Base-by-base conservation (phyloP, 2,329 filamentous ascomycete species). In the Alternaria novae-zelandiae region DNA sequence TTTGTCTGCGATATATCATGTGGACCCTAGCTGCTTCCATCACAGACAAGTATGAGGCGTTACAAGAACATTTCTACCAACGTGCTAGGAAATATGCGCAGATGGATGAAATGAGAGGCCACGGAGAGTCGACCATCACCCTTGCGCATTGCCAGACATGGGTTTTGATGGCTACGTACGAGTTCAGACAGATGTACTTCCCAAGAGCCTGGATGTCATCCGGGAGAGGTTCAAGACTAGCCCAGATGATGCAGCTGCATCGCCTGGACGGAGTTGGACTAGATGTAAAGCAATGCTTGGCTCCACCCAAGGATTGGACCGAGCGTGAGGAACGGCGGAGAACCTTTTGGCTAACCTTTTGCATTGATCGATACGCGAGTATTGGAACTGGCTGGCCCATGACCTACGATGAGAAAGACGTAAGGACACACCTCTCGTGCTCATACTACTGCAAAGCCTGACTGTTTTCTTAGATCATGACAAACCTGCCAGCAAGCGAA, bases 151-250 rank as follows among this genome's bases (percentile, higher is more conserved):
- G 91, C 54, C 96, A 99, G 78, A 89, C 92, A 1, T 96, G 96
- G 86, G 84, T 89, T 25, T 83, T 98, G 20, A 85, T 96, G 51
- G 88, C 90, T 6, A 89, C 87, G 0, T 97, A 97, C 73, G 96
- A 99, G 79, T 98, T 97, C 84, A 97, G 95, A 82, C 91, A 92
- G 86, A 97, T 98, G 92, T 96, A 94, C 79, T 98, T 98, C 72
- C 95, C 96, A 1, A 86, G 96, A 69, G 96, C 96, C 1, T 98
- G 96, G 96, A 89, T 97, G 82, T 97, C 92, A 70, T 91, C 92
- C 3, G 96, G 95, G 21, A 86, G 92, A 65, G 91, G 91, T 5
- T 88, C 91, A n/a, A 88, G 95, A 54, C 81, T 98, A 57, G 88
- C 88, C 54, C 91, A 97, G 74, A 97, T 98, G 95, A 93, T 97